Evolutionary conservation across 495 filamentous ascomycete genomes (phyloP), one percentile per base, ranked within the genome.

Genomic region (Pseudomonodictys pantanalensis): DNA sequence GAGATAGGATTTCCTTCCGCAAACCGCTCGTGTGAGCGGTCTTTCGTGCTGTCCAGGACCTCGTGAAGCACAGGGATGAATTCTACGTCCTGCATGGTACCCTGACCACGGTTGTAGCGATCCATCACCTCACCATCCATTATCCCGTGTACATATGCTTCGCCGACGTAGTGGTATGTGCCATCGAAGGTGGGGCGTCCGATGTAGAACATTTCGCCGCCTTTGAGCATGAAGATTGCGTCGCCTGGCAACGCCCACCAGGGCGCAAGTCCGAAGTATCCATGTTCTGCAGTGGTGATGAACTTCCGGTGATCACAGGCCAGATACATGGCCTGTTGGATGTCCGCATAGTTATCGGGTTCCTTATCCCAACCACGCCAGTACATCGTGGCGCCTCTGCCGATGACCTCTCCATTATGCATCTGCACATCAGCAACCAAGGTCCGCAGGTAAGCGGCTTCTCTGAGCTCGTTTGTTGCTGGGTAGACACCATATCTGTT

Each of bases 121-220:
- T 50, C 23, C 8, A 32, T 9, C 5, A 50, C 46, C 7, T 7
- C 11, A 15, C 46, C 46, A 32, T 50, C 11, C 46, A 50, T 50
- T 15, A 50, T 26, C 9, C 46, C 46, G 23, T 50, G 46, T 5
- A 50, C 8, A 24, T 50, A 50, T 32, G 23, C 46, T 50, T 50
- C 46, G 9, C 46, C 46, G 8, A 50, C 46, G 46, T 28, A 50
- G 12, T 32, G 23, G 23, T 26, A 50, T 15, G 46, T 32, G 6
- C 23, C 46, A 30, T 50, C 23, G 6, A 50, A 7, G 9, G 46
- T 50, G 24, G 46, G 46, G 10, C 46, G 9, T 25, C 12, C 46
- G n/a, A 50, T 5, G 46, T 50, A 50, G 6, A 50, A 15, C 23
- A 50, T 22, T 22, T 50, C 46, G 7, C 46, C 46, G 8, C 46